phyloP scores from a whole-genome alignment of 352 stramenopile genomes.

The Globisporangium emineosum region DNA sequence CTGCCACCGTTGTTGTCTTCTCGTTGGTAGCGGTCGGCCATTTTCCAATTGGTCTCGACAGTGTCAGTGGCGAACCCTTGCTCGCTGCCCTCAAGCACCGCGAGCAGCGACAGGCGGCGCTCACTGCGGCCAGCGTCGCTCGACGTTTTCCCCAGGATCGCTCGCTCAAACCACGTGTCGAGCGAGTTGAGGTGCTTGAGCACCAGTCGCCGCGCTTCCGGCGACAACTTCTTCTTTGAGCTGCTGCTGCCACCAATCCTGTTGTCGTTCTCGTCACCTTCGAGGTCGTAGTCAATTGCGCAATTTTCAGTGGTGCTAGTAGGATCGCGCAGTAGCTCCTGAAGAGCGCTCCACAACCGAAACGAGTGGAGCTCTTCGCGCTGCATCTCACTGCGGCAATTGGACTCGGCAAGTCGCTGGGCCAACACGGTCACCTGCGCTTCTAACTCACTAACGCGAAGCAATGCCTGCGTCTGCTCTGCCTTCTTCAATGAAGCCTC shows the following conservation, averaged over 20 bases:
- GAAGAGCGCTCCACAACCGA: conserved; percentile 5
- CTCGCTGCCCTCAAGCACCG: conserved; percentile 3
- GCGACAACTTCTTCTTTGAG: conserved; percentile 7
- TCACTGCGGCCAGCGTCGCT: conserved; percentile 1
- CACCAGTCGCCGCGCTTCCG: conserved; percentile 23
- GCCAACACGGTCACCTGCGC: background rate
- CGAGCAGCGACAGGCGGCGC: conserved; percentile 7
- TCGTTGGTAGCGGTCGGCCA: background rate
- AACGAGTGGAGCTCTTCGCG: conserved; percentile 13
- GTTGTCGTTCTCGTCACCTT: background rate
- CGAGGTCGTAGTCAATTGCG: background rate
- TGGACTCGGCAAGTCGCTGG: background rate
- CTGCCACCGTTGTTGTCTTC: background rate
- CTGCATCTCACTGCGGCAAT: conserved; percentile 13
- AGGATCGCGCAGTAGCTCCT: background rate
- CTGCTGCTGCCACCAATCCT: background rate
- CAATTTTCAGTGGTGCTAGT: background rate
- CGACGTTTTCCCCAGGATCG: conserved; percentile 29
- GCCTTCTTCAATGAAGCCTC: background rate
- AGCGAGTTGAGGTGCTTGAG: conserved; percentile 45
- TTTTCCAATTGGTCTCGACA: background rate
- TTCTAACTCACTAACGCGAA: background rate
- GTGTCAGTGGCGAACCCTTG: background rate
- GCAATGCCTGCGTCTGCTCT: background rate
- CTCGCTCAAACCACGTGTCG: conserved; percentile 47